phyloP scores from a whole-genome alignment of 495 filamentous ascomycete species.

The Neurospora terricola region DNA sequence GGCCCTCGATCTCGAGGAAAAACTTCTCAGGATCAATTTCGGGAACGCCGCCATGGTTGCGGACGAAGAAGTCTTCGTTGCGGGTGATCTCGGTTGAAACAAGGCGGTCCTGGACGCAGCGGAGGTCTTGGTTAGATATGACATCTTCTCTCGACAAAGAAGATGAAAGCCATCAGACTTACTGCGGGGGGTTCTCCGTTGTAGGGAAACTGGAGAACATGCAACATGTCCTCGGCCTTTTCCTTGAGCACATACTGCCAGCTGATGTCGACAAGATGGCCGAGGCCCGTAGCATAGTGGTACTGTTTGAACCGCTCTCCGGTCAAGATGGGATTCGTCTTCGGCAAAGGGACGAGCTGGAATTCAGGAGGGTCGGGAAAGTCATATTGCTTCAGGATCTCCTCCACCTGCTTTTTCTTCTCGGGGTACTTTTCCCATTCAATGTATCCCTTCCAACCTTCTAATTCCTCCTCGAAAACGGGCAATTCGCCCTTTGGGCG shows the following conservation, averaged over 20 bases:
- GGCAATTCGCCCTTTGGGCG: slow-evolving; percentile 11
- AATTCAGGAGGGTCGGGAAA: slow-evolving; percentile 51
- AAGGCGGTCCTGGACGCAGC: slow-evolving; percentile 7
- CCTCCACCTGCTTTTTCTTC: slow-evolving; percentile 47
- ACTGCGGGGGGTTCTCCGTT: slow-evolving; percentile 52
- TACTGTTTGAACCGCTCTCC: slow-evolving; percentile 57
- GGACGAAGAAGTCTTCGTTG: slow-evolving; percentile 52
- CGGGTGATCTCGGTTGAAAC: slow-evolving; percentile 41
- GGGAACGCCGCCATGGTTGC: slow-evolving; percentile 58
- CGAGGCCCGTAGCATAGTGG: slow-evolving; percentile 50
- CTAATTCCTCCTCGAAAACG: slow-evolving; percentile 12
- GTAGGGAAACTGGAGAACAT: slow-evolving; percentile 61
- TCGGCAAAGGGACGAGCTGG: slow-evolving; percentile 47
- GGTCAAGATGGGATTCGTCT: slow-evolving; percentile 50
- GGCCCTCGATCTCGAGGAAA: slow-evolving; percentile 42
- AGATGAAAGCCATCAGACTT: background rate
- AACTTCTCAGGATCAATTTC: slow-evolving; percentile 45
- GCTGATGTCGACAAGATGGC: slow-evolving; percentile 38
- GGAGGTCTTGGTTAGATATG: background rate
- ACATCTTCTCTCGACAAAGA: background rate
- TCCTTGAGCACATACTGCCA: slow-evolving; percentile 51
- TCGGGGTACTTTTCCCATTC: slow-evolving; percentile 65
- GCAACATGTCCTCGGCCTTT: slow-evolving; percentile 56
- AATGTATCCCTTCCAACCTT: slow-evolving; percentile 37
- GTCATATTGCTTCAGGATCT: slow-evolving; percentile 45